A percentile compares a stretch with the other conserved stretches of the same genome.
Conservation (phyloP, 2,329 filamentous ascomycete species). For the Calonectria henricotiae region DNA sequence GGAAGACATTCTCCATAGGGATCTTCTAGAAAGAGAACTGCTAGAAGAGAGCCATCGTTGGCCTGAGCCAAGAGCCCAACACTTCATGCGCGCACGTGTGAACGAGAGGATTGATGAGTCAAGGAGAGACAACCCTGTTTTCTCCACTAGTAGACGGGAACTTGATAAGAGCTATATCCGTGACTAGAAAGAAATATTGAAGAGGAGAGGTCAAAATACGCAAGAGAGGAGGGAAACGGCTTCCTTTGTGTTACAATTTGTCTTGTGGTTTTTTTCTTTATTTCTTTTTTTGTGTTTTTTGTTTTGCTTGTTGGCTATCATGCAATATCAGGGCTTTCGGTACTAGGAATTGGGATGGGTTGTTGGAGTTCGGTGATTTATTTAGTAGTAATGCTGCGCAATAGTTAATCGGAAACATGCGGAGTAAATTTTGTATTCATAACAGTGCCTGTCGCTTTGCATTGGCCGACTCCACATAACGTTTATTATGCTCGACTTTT, state of each 20-base stretch:
- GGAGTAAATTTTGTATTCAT: background rate
- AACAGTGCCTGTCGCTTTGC: background rate
- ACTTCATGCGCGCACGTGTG: slow-evolving; percentile 4
- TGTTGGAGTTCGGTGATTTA: background rate
- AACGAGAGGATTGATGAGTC: background rate
- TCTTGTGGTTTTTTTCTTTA: background rate
- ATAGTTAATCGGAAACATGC: background rate
- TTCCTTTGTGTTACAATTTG: background rate
- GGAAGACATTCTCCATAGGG: slow-evolving; percentile 39
- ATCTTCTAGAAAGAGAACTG: slow-evolving; percentile 36
- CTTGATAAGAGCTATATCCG: background rate
- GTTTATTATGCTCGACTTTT: background rate
- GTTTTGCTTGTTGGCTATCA: background rate
- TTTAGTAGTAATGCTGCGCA: background rate
- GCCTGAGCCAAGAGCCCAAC: slow-evolving; percentile 10
- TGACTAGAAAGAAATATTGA: background rate
- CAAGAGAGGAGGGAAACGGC: background rate
- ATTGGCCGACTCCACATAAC: background rate
- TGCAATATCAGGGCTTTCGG: background rate
- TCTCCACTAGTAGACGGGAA: background rate
- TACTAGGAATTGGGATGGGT: background rate
- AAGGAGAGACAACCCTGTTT: background rate
- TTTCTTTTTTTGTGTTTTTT: background rate
- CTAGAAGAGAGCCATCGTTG: slow-evolving; percentile 6
- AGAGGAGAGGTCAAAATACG: too few species aligned